Base-by-base conservation (phyloP, 768 basidiomycete genomes). In the Amylocystis lapponica region DNA sequence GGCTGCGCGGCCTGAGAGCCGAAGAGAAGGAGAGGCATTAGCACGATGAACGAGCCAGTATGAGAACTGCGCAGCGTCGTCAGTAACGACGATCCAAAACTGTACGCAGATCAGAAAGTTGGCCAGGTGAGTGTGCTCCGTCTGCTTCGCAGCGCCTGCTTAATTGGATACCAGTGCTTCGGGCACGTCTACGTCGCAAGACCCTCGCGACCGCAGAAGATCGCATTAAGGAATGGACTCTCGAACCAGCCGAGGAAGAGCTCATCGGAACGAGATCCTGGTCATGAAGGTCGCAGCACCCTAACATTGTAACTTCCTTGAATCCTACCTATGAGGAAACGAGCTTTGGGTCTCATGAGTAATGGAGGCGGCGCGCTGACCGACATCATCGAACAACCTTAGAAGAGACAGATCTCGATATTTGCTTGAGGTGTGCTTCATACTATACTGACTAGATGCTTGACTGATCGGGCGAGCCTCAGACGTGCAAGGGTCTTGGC, bases 181-280 rank as follows among this genome's bases (percentile, higher is more conserved):
- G 95, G 96, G 13, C 91, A 95, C 59, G 95, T 99, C 11, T 99
- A 94, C 59, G 94, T 98, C 19, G 95, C 96, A 97, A 96, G 70
- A 86, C 83, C 6, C 72, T 91, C 19, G 70, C 81, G 5, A 87
- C 76, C 3, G 84, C 83, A 79, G 66, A 94, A 93, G 64, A 89
- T 96, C 10, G 93, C 93, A 95, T 97, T 71, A 97, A 97, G 70
- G 92, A 96, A 96, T 96, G 93, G 93, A 97, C 65, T 96, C 30
- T 76, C 89, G 17, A 88, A 91, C 59, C 93, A 95, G 57, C 95
- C 94, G 16, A 74, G 95, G 48, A 99, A 98, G 95, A 99, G 68
- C 75, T 96, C 39, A 95, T 97, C 59, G 93, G 43, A 97, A 97
- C 56, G 93, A 97, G 65, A 97, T 96, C 53, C 71, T 97, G 48